A percentile compares a stretch with the other conserved stretches of the same genome.
phyloP scores from a whole-genome alignment of 2,329 filamentous ascomycete species.

The Onygenales sp. region DNA sequence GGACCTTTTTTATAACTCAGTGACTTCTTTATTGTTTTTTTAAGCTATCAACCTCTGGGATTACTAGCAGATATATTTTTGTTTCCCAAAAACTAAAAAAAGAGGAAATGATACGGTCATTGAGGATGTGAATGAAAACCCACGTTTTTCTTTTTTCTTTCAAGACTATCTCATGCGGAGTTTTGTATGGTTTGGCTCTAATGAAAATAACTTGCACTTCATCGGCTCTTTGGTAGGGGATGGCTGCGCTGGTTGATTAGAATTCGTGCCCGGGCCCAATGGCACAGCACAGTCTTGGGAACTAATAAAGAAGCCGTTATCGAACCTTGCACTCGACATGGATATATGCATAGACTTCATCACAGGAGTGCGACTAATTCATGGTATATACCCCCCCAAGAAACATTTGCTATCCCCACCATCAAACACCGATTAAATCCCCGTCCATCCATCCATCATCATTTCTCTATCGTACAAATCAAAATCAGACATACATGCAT shows the following conservation, averaged over 20 bases:
- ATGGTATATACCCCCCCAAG: background rate
- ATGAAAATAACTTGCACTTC: too few species aligned
- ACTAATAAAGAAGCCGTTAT: too few species aligned
- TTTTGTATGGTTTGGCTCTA: background rate
- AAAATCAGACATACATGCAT: background rate
- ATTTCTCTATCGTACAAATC: background rate
- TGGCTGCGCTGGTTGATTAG: too few species aligned
- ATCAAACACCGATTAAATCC: background rate
- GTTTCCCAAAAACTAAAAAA: background rate
- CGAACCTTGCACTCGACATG: too few species aligned
- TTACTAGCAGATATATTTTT: background rate
- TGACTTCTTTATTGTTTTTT: background rate
- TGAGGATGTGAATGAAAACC: constrained; percentile 4
- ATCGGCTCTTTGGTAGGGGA: too few species aligned
- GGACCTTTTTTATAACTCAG: constrained; percentile 1
- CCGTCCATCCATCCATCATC: background rate
- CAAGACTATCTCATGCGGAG: background rate
- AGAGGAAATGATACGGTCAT: constrained; percentile 2
- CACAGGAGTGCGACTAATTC: too few species aligned
- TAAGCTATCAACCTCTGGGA: background rate
- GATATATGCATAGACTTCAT: too few species aligned
- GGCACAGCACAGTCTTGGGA: too few species aligned
- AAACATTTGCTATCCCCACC: background rate
- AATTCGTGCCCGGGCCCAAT: too few species aligned
- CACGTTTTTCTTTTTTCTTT: background rate